Percentiles rank a stretch among this genome's conserved stretches.
Evolutionary conservation across 768 basidiomycete species (phyloP).

Genomic region (Cyclocybe aegerita): DNA sequence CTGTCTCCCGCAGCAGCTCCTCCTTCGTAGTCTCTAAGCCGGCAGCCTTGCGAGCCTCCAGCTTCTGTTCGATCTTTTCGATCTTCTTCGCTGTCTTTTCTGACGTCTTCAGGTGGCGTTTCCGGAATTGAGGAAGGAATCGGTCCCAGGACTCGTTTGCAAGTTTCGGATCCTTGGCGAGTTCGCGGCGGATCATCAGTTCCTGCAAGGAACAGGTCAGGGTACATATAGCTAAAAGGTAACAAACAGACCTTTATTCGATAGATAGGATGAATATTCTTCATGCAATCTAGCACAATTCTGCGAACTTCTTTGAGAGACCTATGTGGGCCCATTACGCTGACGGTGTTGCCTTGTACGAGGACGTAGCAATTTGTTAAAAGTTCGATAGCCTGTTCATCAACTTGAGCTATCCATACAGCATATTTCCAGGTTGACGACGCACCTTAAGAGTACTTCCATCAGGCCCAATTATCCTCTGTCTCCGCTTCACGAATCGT

Average conservation of each 20-base stretch:
- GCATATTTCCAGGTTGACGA: not conserved
- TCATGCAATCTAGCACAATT: conserved; percentile 99
- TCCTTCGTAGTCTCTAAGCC: conserved; percentile 44
- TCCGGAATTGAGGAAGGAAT: conserved; percentile 95
- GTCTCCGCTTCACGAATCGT: conserved; percentile 91
- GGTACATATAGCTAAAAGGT: conserved; percentile 2
- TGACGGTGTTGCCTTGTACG: conserved; percentile 97
- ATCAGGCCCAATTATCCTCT: conserved; percentile 96
- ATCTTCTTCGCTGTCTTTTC: conserved; percentile 94
- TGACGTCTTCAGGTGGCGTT: conserved; percentile 87
- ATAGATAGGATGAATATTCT: conserved; percentile 98
- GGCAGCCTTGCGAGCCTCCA: conserved; percentile 65
- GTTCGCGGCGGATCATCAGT: conserved; percentile 96
- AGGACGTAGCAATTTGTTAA: conserved; percentile 96
- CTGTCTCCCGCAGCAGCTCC: conserved; percentile 34
- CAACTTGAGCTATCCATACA: not conserved
- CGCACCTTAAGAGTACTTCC: conserved; percentile 94
- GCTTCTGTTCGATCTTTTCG: conserved; percentile 58
- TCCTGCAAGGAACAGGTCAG: conserved; percentile 51
- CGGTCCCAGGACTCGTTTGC: conserved; percentile 95
- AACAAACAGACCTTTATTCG: conserved; percentile 77
- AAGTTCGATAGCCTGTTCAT: conserved; percentile 86
- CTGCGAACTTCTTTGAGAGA: conserved; percentile 93
- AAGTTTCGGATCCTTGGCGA: conserved; percentile 97
- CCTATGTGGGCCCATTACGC: conserved; percentile 96